Conservation (phyloP, 192 early-diverging fungal species). For the Coemansia sp. region DNA sequence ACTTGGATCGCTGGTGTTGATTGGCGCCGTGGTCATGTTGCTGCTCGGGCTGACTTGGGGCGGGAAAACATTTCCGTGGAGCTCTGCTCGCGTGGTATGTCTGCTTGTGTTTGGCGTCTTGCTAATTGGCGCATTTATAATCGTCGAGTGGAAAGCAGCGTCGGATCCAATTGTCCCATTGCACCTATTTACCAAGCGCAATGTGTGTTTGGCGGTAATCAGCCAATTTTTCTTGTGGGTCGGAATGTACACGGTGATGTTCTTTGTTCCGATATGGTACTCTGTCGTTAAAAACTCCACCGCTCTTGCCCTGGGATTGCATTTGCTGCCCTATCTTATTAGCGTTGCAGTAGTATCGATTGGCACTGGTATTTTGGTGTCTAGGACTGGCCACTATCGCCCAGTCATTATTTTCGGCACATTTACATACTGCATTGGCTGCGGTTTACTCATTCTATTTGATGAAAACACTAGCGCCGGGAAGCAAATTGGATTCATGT, state of each 20-base stretch:
- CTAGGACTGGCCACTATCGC: conserved; percentile 60
- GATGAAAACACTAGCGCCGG: conserved; percentile 51
- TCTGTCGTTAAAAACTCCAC: conserved; percentile 53
- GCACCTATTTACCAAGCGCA: conserved; percentile 42
- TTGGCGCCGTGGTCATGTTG: conserved; percentile 61
- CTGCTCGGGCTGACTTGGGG: conserved; percentile 78
- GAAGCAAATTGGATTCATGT: conserved; percentile 62
- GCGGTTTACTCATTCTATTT: conserved; percentile 66
- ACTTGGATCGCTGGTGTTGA: conserved; percentile 60
- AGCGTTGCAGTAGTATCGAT: conserved; percentile 71
- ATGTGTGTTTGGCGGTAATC: conserved; percentile 48
- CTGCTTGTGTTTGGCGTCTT: conserved; percentile 50
- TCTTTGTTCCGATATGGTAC: conserved; percentile 66
- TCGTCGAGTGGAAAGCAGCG: conserved; percentile 64
- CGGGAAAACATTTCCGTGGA: conserved; percentile 75
- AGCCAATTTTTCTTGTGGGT: conserved; percentile 36
- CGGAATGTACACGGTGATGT: conserved; percentile 62
- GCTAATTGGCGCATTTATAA: conserved; percentile 46
- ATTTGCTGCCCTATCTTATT: conserved; percentile 70
- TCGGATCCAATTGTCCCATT: conserved; percentile 64
- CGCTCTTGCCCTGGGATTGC: conserved; percentile 74
- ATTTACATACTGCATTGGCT: conserved; percentile 61
- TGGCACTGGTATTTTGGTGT: conserved; percentile 60
- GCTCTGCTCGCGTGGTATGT: conserved; percentile 60
- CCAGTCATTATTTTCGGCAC: conserved; percentile 66